These are phyloP conservation scores for Monosporozyma aerobia DNA, from an alignment of 805 yeast species.

Conservation along the genomic window DNA sequence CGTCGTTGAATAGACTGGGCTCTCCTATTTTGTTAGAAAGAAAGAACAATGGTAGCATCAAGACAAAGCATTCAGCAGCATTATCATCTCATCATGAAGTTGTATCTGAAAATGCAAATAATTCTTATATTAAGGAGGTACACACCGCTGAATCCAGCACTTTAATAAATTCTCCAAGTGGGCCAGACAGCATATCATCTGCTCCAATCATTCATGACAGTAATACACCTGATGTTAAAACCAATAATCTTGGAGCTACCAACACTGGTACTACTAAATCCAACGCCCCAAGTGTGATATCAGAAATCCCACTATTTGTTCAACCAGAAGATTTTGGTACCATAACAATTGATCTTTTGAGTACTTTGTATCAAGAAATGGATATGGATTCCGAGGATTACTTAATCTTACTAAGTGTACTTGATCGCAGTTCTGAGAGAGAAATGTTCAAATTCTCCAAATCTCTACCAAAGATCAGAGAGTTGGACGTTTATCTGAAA, in stretches of 20 bases:
- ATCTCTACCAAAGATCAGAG: conserved; percentile 46
- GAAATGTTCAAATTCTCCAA: conserved; percentile 73
- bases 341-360: conserved; percentile 38
- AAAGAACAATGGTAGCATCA: conserved; percentile 2
- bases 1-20: conserved; percentile 11
- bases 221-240: neutral
- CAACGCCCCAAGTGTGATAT: conserved; percentile 5
- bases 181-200: neutral
- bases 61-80: neutral
- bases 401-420: conserved; percentile 49
- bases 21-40: conserved; percentile 19
- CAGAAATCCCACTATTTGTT: conserved; percentile 43
- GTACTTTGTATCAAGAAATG: conserved; percentile 37
- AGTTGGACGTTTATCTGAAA: conserved; percentile 54
- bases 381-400: conserved; percentile 47
- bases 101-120: neutral
- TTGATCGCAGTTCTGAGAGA: conserved; percentile 50
- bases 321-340: conserved; percentile 52
- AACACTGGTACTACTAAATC: conserved; percentile 11
- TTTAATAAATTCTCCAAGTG: neutral
- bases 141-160: neutral
- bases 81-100: neutral
- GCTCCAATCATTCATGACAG: neutral
- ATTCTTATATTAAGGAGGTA: neutral
- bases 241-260: conserved; percentile 4